Evolutionary conservation across 106 monocot species (phyloP).

Genomic region (Cymbidium sinense): DNA sequence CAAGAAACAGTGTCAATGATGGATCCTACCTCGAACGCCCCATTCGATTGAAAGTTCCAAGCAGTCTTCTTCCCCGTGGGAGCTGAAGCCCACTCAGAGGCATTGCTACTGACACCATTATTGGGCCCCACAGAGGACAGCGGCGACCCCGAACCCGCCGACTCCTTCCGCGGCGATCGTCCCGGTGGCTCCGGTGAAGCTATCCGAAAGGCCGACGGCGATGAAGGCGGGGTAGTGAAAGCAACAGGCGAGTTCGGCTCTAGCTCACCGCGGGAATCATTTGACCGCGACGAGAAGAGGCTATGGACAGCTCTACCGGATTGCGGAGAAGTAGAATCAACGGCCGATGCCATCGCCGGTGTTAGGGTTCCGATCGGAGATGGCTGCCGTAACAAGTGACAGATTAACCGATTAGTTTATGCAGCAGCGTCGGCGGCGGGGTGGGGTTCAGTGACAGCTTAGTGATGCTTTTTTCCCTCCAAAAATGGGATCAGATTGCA

Average conservation of each 20-base stretch:
- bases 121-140: not conserved
- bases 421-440: not conserved
- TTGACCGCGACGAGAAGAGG: not conserved
- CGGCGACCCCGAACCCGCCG: not conserved
- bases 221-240: not conserved
- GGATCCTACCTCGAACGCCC: constrained; percentile 23
- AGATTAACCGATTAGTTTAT: not conserved
- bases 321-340: not conserved
- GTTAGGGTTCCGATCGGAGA: constrained; percentile 2
- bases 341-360: constrained; percentile 1
- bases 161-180: constrained; percentile 1
- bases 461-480: not conserved
- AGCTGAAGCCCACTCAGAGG: constrained; percentile 1
- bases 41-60: constrained; percentile 42
- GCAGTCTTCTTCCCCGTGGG: constrained; percentile 34
- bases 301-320: not conserved
- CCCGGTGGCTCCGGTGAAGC: not conserved
- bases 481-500: not conserved
- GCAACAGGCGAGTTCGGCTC: constrained; percentile 6
- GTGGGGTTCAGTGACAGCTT: no score
- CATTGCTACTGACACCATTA: constrained; percentile 4
- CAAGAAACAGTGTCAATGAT: constrained; percentile 56
- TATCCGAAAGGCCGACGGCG: not conserved
- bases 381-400: not conserved
- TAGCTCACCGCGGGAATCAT: not conserved